Base-by-base conservation (phyloP, 2,329 filamentous ascomycete genomes). In the Drechslerella coelobrocha region DNA sequence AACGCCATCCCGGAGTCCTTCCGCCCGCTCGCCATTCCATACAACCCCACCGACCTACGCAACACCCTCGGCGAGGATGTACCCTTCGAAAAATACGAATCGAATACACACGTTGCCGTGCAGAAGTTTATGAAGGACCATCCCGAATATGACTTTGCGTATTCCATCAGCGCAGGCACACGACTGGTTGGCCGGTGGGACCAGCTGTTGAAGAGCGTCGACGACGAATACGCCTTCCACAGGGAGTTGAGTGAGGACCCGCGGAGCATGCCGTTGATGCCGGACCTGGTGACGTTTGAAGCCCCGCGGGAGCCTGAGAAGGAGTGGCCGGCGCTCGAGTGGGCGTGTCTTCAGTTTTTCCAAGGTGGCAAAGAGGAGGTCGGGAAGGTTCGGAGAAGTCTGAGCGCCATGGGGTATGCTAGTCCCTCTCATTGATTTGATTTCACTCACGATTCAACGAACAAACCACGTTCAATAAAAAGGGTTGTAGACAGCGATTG, bases 81-180 rank as follows among this genome's bases (percentile, higher is more conserved):
- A 1, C 53, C 66, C 7, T 71, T 63, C 26, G 53, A 63, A 19
- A 63, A 54, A 8, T 63, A 63, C 34, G 59, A 56, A 8, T 24
- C 26, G 37, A 71, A 63, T 39, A 59, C 51, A 12, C 66, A 71
- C 26, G 66, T 71, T 27, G 66, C 66, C 3, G 48, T 63, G 6
- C 66, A 71, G 23, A 63, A 45, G 31, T 71, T 71, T 24, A 71
- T 71, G 66, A 53, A 52, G n/a, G 66, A 71, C n/a, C 26, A 71
- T 19, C 19, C 59, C 2, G 59, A 54, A 1, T 71, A 71, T 24
- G 59, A 71, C 21, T 71, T 71, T 45, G 66, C 63, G 2, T 71
- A 71, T 24, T 63, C 54, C 39, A 29, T 71, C 19, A 45, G 56
- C 21, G 14, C 59, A 10, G 34, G 47, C 2, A 62, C 66, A 17